Evolutionary conservation across 228 moss, liverwort and hornwort species (phyloP).

Genomic region (Sphagnum magellanicum): DNA sequence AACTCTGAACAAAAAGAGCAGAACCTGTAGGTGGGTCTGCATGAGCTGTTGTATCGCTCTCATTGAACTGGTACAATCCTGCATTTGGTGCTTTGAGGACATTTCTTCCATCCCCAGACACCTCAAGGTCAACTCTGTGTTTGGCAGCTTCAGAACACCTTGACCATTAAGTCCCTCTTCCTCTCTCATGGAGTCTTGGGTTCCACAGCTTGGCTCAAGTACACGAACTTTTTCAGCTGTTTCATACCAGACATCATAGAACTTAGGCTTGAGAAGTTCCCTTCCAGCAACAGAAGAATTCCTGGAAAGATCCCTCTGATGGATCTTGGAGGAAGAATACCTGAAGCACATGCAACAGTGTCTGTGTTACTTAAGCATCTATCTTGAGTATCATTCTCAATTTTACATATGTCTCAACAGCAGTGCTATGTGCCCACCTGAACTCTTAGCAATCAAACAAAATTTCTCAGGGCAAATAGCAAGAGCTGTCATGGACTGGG

Average conservation of each 20-base stretch:
- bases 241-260: constrained; percentile 13
- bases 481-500: not conserved
- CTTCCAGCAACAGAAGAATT: constrained; percentile 11
- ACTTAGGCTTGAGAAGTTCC: constrained; percentile 17
- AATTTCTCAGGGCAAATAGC: not conserved
- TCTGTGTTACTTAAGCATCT: too few species aligned
- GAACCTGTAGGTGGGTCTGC: constrained; percentile 41
- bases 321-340: constrained; percentile 11
- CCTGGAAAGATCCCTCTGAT: constrained; percentile 9
- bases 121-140: constrained; percentile 9
- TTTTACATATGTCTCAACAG: too few species aligned
- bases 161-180: constrained; percentile 12
- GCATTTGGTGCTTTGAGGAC: constrained; percentile 13
- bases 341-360: not conserved
- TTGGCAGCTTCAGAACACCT: constrained; percentile 3
- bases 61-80: constrained; percentile 26
- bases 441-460: too few species aligned
- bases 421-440: too few species aligned
- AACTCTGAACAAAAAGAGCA: constrained; percentile 1
- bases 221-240: constrained; percentile 14
- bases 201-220: constrained; percentile 12
- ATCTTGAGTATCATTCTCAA: not conserved
- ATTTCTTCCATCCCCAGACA: constrained; percentile 19
- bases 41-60: constrained; percentile 46
- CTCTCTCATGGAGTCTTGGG: constrained; percentile 5